Base-by-base conservation (phyloP, 1,284 basidiomycete species). In the Uromyces viciae-fabae region DNA sequence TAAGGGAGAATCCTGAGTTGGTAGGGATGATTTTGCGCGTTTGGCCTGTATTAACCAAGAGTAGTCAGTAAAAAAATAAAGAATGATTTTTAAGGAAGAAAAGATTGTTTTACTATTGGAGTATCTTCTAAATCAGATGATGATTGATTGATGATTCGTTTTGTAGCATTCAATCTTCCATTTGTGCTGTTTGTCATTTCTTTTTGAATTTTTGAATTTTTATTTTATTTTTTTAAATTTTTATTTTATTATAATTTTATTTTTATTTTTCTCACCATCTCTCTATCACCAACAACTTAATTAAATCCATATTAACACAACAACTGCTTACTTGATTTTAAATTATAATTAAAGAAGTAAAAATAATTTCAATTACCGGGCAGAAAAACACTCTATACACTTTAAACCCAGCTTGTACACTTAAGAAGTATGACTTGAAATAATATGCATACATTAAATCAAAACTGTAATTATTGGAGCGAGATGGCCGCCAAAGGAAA, bases 111-210 rank as follows among this genome's bases (percentile, higher is more conserved):
- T 76, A 77, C 60, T 28, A 77, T 64, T 17, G 73, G 73, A 25
- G 73, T 75, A 31, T 77, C 75, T 28, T 77, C 75, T 22, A 68
- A 60, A 40, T 60, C 66, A 5, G 75, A 77, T 66, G 64, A 68
- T 66, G 64, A 68, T 46, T 77, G 19, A 5, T 38, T 38, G 60
- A 77, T 77, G 75, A 77, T 66, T 36, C 75, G 75, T 42, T 77
- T 77, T 33, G 64, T 40, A 36, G 58, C 33, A n/a, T n/a, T n/a
- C 19, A 64, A 52, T 56, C 73, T 22, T 15, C 62, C 60, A 31
- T 49, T 68, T 46, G 75, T 36, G 38, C 36, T 66, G 58, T 25
- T 43, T 14, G 43, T 9, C 66, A 49, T 49, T 49, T 49, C 22
- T 22, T 49, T 49, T 49, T 49, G 11, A 11, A 11, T 49, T 49